phyloP scores from a whole-genome alignment of 768 basidiomycete species.

The Exidia glandulosa region DNA sequence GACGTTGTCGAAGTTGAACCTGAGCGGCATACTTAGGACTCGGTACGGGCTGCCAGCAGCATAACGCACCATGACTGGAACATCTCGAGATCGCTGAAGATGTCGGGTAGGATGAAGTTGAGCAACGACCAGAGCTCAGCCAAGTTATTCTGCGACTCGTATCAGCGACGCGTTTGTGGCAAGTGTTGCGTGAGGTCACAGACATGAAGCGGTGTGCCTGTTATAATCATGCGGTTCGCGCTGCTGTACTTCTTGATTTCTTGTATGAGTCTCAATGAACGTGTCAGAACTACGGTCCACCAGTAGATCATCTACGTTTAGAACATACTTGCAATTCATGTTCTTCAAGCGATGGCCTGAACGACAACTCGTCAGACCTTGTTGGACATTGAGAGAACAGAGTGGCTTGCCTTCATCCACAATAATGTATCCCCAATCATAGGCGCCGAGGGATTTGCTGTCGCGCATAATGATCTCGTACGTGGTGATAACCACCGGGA shows the following conservation, averaged over 20 bases:
- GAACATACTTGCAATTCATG: constrained; percentile 58
- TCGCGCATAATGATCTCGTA: constrained; percentile 91
- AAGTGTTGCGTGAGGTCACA: constrained; percentile 14
- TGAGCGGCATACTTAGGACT: too few relatives aligned
- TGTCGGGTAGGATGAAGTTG: constrained; percentile 90
- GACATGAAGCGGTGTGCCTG: constrained; percentile 93
- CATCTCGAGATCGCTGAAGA: constrained; percentile 79
- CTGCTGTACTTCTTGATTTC: constrained; percentile 82
- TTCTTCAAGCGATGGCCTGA: constrained; percentile 90
- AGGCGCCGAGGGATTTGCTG: constrained; percentile 48
- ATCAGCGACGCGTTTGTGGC: constrained; percentile 5
- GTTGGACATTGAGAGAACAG: not conserved
- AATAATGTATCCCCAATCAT: constrained; percentile 84
- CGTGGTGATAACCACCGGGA: constrained; percentile 51
- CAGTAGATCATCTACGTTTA: not conserved
- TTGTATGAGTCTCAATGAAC: constrained; percentile 44
- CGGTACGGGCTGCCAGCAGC: constrained; percentile 19
- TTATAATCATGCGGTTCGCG: constrained; percentile 85
- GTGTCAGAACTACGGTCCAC: constrained; percentile 4
- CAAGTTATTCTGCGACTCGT: constrained; percentile 73
- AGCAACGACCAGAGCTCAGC: constrained; percentile 90
- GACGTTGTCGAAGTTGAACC: constrained; percentile 63
- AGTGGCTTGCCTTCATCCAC: constrained; percentile 59
- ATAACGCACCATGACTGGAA: constrained; percentile 85
- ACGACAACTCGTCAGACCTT: constrained; percentile 14